Conservation (phyloP, 2,329 filamentous ascomycete genomes). For the Xylariaceae sp. region DNA sequence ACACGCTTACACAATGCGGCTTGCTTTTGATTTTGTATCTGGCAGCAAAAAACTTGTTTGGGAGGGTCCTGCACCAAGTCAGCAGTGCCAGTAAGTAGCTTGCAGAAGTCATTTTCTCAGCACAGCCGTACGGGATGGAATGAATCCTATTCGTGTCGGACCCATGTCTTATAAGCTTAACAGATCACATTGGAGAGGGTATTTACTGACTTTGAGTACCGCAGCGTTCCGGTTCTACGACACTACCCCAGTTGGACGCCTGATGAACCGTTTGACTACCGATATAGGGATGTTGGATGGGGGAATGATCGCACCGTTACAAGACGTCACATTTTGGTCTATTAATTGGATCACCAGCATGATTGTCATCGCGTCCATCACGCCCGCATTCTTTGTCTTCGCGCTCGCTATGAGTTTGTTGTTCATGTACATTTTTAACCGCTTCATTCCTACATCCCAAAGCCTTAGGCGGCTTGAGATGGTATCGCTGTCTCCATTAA, state of each 20-base stretch:
- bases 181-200: background rate
- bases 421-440: slow-evolving; percentile 70
- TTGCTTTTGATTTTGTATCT: slow-evolving; percentile 75
- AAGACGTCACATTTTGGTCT: slow-evolving; percentile 63
- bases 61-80: slow-evolving; percentile 66
- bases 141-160: background rate
- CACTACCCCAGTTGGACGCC: slow-evolving; percentile 77
- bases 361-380: slow-evolving; percentile 72
- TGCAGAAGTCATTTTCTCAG: background rate
- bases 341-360: slow-evolving; percentile 72
- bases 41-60: slow-evolving; percentile 72
- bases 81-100: slow-evolving; percentile 56
- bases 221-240: slow-evolving; percentile 80
- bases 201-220: background rate
- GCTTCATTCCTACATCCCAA: slow-evolving; percentile 78
- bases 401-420: slow-evolving; percentile 61
- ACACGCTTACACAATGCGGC: slow-evolving; percentile 59
- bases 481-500: slow-evolving; percentile 81
- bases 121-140: background rate
- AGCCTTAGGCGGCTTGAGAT: slow-evolving; percentile 80
- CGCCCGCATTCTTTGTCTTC: slow-evolving; percentile 71
- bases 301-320: slow-evolving; percentile 71
- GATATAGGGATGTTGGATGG: slow-evolving; percentile 89
- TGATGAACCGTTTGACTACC: slow-evolving; percentile 89
- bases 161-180: background rate